Evolutionary conservation across 192 early-diverging fungal species (phyloP), one percentile per base, ranked within the genome.

Genomic region (Phycomyces nitens): DNA sequence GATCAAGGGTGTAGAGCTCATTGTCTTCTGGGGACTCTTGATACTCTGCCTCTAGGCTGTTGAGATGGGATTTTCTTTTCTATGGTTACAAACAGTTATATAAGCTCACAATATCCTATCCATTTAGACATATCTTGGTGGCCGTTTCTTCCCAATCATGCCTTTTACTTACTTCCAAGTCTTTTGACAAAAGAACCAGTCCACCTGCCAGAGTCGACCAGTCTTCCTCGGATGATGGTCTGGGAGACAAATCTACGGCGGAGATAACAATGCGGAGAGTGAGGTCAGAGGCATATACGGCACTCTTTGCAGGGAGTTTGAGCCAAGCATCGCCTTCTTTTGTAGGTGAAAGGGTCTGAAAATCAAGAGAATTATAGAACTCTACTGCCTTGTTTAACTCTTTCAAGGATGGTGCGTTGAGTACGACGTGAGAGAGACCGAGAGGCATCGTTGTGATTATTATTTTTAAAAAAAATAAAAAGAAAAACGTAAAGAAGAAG

Each of bases 1-100:
- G 93, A 70, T 96, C 94, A 27, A 78, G 85, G 0, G 83, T 70
- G 53, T 83, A 86, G 44, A 86, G 69, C 54, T 74, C 69, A 14
- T 70, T 62, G 10, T 51, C 53, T 49, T 66, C 57, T 23, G 44
- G 54, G 54, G 50, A 63, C 52, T 53, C 52, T 40, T 63, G 50
- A 47, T 82, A 54, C 77, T 76, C 73, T 57, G 62, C 67, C 18
- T 70, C 62, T 55, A 70, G 78, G 10, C 50, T 61, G 8, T 77
- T 83, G 62, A 60, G 34, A 26, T 12, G 50, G 66, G 10, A 34
- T 21, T 22, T 24, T 18, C 52, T 5, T 27, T 15, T 27, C 53
- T 63, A 26, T 34, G 29, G 29, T 34, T 34, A 34, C 29, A 34
- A 34, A 34, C 29, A 34, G 7, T 34, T 34, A 34, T 34, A 7